Conservation (phyloP, 345 rosid genomes). For the Euphorbia tirucalli region DNA sequence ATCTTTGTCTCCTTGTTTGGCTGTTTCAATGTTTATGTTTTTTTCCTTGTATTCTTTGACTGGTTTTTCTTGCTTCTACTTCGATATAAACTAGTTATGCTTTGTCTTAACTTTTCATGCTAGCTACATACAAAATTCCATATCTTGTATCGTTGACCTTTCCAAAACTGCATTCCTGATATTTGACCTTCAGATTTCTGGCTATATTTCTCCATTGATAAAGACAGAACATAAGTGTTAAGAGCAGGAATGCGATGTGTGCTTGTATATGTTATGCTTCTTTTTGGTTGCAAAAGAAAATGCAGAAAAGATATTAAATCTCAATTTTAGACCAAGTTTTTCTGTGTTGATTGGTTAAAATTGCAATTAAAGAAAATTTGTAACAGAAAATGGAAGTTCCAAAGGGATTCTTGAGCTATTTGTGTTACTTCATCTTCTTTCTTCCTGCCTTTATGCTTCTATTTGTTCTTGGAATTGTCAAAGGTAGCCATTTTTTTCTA, state of each 20-base stretch:
- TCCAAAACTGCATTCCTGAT: background rate
- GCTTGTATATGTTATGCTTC: constrained; percentile 8
- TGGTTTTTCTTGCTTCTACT: background rate
- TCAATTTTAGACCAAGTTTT: background rate
- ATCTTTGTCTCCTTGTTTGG: background rate
- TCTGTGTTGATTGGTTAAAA: background rate
- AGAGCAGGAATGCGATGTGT: no score
- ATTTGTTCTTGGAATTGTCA: constrained; percentile 14
- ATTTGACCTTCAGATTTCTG: background rate
- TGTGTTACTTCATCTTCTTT: constrained; percentile 11
- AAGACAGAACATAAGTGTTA: no score
- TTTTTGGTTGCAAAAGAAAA: background rate
- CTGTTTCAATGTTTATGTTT: background rate
- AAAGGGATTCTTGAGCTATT: constrained; percentile 16
- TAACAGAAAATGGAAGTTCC: constrained; percentile 18
- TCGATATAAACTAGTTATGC: no score
- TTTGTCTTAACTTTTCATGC: background rate
- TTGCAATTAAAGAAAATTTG: background rate
- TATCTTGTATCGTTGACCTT: constrained; percentile 2
- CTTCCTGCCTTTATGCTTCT: constrained; percentile 14
- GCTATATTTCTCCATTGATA: background rate
- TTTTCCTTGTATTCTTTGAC: no score
- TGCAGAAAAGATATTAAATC: background rate
- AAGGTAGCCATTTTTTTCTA: constrained; percentile 8
- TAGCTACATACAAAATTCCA: background rate